Evolutionary conservation across 169 alveolate species (phyloP).

Genomic region (Plasmodium reichenowi): DNA sequence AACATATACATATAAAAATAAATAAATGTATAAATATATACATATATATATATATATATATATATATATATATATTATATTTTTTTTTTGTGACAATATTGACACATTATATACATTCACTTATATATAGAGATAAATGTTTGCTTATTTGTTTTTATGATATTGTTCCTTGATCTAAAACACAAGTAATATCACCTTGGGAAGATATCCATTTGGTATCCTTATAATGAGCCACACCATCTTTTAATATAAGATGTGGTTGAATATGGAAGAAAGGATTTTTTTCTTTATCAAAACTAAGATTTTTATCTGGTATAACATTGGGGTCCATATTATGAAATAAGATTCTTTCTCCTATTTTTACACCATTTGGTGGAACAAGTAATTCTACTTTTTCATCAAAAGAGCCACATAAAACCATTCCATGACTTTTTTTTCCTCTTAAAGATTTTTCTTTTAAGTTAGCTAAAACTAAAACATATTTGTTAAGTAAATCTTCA

Average conservation of each 20-base stretch:
- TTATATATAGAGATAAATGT: background rate
- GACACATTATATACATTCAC: background rate
- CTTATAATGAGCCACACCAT: conserved; percentile 62
- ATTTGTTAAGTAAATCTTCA: conserved; percentile 83
- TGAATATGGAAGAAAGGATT: conserved; percentile 67
- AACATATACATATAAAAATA: background rate
- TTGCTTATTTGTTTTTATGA: background rate
- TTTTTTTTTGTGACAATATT: background rate
- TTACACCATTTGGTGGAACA: conserved; percentile 56
- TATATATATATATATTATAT: conserved; percentile 1
- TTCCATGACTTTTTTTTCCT: conserved; percentile 88
- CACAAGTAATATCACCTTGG: conserved; percentile 58
- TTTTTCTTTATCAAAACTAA: conserved; percentile 67
- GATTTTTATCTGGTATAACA: conserved; percentile 44
- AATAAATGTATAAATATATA: background rate
- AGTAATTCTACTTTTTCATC: conserved; percentile 53
- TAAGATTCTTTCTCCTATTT: conserved; percentile 60
- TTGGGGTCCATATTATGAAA: conserved; percentile 42
- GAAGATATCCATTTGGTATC: conserved; percentile 48
- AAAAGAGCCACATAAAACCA: conserved; percentile 83
- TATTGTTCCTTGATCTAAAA: conserved; percentile 48
- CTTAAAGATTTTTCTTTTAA: conserved; percentile 86
- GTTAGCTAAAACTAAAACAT: conserved; percentile 88
- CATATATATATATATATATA: background rate
- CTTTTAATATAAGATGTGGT: conserved; percentile 39